Evolutionary conservation across 306 rosid genomes (phyloP), one percentile per base, ranked within the genome.

Genomic region (Acacia confusa): DNA sequence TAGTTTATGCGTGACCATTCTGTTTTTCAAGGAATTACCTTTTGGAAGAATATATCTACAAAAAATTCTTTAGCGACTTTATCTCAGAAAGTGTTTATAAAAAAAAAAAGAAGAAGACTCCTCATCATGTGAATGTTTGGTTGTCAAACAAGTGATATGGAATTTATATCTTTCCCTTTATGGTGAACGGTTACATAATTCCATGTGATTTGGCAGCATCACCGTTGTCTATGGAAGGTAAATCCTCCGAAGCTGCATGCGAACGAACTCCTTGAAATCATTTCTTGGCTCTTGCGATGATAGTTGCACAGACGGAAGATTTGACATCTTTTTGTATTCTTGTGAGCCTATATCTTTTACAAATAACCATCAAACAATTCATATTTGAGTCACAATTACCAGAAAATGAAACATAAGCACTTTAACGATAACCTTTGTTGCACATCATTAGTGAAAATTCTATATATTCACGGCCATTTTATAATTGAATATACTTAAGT

Each of bases 111-210:
- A 66, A 55, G 22, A 57, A 9, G 28, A 57, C 28, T 70, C 44
- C 53, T 40, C 52, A 70, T 69, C 50, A 69, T 60, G 58, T 34
- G 64, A 50, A 50, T 78, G 69, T 25, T 48, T 50, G 48, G 70
- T 69, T 45, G 34, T 50, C 55, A 72, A 69, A 32, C 81, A 47
- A 77, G 28, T 79, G 77, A 30, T 82, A n/a, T 72, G 75, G 79
- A 77, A 27, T 61, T 58, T 47, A 53, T 36, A 19, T 57, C 38
- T 57, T 58, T 44, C 69, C 64, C 15, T 57, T 53, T 47, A 36
- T 40, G 13, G 34, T 43, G 9, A 32, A 47, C 52, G 75, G 17
- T 72, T 41, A 22, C 73, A 52, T 24, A 60, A 60, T 55, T 86
- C 80, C 77, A 66, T 52, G 10, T 58, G 53, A 47, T 76, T 66